Evolutionary conservation across 805 yeast species (phyloP).

Genomic region (Metschnikowia reukaufii): DNA sequence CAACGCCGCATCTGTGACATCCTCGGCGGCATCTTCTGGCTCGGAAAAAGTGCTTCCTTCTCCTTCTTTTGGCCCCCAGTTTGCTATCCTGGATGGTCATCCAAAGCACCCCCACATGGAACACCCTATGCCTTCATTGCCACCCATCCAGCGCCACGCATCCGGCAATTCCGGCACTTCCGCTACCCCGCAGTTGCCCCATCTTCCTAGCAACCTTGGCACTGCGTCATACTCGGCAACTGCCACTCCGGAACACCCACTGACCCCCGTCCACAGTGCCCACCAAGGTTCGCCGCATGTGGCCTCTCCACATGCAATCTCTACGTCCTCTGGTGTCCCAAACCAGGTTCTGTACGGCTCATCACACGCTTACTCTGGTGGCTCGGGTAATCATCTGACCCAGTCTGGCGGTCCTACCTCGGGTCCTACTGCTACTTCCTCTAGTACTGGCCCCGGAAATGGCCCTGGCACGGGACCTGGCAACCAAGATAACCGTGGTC

Average conservation of each 20-base stretch:
- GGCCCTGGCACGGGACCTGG: not conserved
- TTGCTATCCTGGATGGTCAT: conserved; percentile 22
- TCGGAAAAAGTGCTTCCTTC: conserved; percentile 29
- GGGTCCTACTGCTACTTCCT: not conserved
- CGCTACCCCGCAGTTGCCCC: conserved; percentile 25
- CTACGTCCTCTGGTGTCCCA: not conserved
- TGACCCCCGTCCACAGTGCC: conserved; percentile 1
- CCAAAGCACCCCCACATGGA: conserved; percentile 10
- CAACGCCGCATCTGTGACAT: too few species aligned
- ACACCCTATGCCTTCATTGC: conserved; percentile 18
- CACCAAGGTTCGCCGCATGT: not conserved
- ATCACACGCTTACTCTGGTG: not conserved
- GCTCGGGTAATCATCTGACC: not conserved
- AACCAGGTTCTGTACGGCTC: conserved; percentile 4
- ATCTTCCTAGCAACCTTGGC: conserved; percentile 15
- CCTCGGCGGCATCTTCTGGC: too few species aligned
- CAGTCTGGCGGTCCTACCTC: not conserved
- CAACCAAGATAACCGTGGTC: conserved; percentile 2
- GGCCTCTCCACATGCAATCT: not conserved
- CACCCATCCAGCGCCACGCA: conserved; percentile 26
- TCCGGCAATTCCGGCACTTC: conserved; percentile 7
- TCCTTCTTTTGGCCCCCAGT: conserved; percentile 50
- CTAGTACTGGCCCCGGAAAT: not conserved
- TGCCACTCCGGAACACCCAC: conserved; percentile 9
- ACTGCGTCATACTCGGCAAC: conserved; percentile 7